A percentile compares a stretch with the other conserved stretches of the same genome.
Conservation (phyloP, 441 rosid species). For the Theobroma grandiflorum region DNA sequence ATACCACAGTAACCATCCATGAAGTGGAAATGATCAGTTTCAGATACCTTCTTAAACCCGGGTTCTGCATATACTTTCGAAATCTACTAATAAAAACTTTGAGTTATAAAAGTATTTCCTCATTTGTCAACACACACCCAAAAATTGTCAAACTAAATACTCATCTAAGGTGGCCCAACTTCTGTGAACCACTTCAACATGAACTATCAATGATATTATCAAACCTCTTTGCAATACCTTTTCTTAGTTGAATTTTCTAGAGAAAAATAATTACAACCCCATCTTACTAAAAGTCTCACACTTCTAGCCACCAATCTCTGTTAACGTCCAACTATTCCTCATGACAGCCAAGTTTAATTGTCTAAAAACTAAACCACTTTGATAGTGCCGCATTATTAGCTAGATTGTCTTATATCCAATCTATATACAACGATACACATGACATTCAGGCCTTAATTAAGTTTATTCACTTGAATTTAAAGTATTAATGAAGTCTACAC, state of each 20-base stretch:
- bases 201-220: not conserved
- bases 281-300: not conserved
- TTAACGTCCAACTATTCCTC: not conserved
- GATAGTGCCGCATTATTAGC: not conserved
- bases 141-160: not conserved
- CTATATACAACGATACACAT: not conserved
- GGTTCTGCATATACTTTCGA: not conserved
- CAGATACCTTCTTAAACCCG: too few species aligned
- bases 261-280: not conserved
- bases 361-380: not conserved
- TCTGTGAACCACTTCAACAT: not conserved
- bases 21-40: too few species aligned
- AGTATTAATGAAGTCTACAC: not conserved
- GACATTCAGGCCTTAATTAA: not conserved
- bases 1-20: too few species aligned
- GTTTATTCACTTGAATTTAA: not conserved
- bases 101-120: not conserved
- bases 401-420: not conserved
- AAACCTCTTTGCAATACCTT: not conserved
- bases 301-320: not conserved
- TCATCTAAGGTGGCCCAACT: not conserved
- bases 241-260: not conserved
- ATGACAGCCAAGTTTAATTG: not conserved
- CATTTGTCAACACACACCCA: not conserved
- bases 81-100: not conserved